Conservation (phyloP, 1,284 basidiomycete species). For the Trametes hirsuta region DNA sequence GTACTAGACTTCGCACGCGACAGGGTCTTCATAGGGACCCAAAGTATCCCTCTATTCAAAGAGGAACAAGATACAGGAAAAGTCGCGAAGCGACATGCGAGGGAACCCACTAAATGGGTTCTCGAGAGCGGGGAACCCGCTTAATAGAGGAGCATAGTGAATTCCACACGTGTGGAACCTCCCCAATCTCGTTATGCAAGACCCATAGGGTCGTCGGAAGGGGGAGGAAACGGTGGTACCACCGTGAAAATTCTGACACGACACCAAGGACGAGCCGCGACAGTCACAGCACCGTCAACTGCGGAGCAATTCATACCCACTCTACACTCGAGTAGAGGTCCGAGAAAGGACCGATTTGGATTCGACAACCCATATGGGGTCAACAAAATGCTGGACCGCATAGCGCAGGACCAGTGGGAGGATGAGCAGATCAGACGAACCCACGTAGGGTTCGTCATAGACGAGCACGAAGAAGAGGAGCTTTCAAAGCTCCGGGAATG, state of each 20-base stretch:
- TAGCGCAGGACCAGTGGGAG: not conserved
- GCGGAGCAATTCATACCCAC: not conserved
- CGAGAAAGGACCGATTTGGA: not conserved
- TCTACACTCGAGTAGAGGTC: not conserved
- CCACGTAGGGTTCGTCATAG: not conserved
- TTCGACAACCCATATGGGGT: slow-evolving; percentile 2
- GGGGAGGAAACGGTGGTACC: not conserved
- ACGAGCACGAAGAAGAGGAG: not conserved
- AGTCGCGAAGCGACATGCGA: not conserved
- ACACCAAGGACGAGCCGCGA: slow-evolving; percentile 1
- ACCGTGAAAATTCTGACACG: not conserved
- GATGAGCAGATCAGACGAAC: slow-evolving; percentile 7
- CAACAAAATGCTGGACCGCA: not conserved
- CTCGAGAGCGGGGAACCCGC: not conserved
- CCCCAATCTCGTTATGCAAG: slow-evolving; percentile 7
- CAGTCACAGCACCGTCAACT: not conserved
- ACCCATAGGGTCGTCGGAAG: not conserved
- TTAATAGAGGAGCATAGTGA: not conserved
- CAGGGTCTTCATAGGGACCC: slow-evolving; percentile 12
- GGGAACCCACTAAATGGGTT: not conserved
- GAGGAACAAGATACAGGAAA: slow-evolving; percentile 1
- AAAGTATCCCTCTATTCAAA: not conserved
- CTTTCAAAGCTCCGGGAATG: not conserved
- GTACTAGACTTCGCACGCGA: slow-evolving; percentile 31
- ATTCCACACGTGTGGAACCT: not conserved